Conservation (phyloP, 768 basidiomycete species). For the Russula abietina region DNA sequence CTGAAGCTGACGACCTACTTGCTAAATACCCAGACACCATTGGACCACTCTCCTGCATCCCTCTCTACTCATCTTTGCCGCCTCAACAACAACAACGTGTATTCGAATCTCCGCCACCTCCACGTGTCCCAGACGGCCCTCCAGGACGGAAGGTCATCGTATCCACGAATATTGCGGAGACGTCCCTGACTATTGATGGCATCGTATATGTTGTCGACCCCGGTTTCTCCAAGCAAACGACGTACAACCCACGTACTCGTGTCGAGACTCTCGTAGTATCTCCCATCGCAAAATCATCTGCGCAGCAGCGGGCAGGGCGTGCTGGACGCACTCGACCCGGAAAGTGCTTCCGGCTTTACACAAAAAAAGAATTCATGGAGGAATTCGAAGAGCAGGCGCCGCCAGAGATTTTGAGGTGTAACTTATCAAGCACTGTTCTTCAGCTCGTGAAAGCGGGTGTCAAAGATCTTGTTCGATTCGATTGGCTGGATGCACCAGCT, state of each 20-base stretch:
- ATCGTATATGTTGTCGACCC: constrained; percentile 99
- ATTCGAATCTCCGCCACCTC: constrained; percentile 78
- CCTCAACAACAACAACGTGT: constrained; percentile 94
- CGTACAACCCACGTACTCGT: constrained; percentile 95
- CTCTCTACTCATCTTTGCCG: constrained; percentile 91
- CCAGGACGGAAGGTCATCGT: constrained; percentile 91
- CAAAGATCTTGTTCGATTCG: constrained; percentile 85
- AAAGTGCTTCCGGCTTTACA: constrained; percentile 95
- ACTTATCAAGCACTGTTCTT: constrained; percentile 87
- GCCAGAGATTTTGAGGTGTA: constrained; percentile 91
- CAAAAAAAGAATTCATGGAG: constrained; percentile 93
- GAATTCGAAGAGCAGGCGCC: constrained; percentile 96
- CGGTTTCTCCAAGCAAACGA: constrained; percentile 95
- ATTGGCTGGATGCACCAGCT: constrained; percentile 89
- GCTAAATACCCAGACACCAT: constrained; percentile 66
- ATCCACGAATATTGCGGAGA: constrained; percentile 97
- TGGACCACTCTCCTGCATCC: constrained; percentile 85
- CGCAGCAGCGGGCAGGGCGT: constrained; percentile 93
- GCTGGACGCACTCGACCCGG: constrained; percentile 95
- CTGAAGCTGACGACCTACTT: constrained; percentile 80
- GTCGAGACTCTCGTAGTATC: constrained; percentile 91
- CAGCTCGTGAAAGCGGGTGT: constrained; percentile 93
- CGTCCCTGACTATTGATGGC: constrained; percentile 94
- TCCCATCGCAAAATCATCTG: constrained; percentile 94
- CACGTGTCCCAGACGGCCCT: constrained; percentile 57